Evolutionary conservation across 2,329 filamentous ascomycete species (phyloP), one percentile per base, ranked within the genome.

Genomic region (Colletotrichum echinochloae): DNA sequence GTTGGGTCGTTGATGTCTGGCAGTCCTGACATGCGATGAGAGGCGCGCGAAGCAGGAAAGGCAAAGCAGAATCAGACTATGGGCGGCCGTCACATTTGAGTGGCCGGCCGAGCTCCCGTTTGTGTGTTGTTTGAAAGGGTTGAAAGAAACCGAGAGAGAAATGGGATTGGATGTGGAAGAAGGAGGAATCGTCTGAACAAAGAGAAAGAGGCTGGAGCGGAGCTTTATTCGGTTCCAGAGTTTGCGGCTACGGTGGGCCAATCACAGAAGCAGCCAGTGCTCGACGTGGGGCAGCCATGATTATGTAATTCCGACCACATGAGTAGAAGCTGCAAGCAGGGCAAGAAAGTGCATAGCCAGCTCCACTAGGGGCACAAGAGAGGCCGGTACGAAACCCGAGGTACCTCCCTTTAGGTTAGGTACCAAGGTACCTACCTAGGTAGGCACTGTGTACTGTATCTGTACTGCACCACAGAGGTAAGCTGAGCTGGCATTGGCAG

Each of bases 11-110:
- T 70, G 62, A 65, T 62, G 62, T 72, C 70, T 28, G 72, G 72
- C 70, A 73, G 46, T 70, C 71, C 62, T 77, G 71, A 77, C 76
- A 78, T 77, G 73, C 67, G 66, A 52, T 59, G 71, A 52, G 7
- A 60, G 39, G 33, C 23, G 70, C 73, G 74, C 71, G 67, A 71
- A 62, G 60, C 57, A 66, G 64, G 59, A 54, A 69, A 57, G 55
- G 28, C 64, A 56, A 52, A 55, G 35, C 57, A 54, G 39, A 41
- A 52, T 48, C 64, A 61, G 39, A 41, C 37, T 57, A 48, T 71
- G 37, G 49, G 68, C 52, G 28, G 65, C 61, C 57, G 39, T 71
- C 68, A 71, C 68, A 71, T 71, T 68, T 62, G 68, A 54, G 39
- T 59, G 65, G 64, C 68, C 59, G 44, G 44, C 57, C 56, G 44